Evolutionary conservation across 805 yeast genomes (phyloP).

Genomic region (Metschnikowia koreensis): DNA sequence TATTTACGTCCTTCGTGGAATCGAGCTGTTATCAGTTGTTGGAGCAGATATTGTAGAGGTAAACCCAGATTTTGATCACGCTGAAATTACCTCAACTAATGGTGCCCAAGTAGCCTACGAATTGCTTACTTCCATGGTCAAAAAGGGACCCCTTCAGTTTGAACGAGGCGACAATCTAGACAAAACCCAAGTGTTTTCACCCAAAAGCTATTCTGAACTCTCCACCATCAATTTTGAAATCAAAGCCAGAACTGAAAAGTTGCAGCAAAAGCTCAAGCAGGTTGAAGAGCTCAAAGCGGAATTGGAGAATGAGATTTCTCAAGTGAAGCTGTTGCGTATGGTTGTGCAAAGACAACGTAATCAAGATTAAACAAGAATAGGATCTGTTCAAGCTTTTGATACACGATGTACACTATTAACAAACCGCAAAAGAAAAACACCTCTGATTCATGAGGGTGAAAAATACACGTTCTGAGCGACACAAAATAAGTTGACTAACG

Average conservation of each 20-base stretch:
- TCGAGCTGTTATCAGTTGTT: slow-evolving; percentile 46
- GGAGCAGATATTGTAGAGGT: slow-evolving; percentile 62
- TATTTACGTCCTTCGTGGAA: slow-evolving; percentile 44
- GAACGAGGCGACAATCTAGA: slow-evolving; percentile 7
- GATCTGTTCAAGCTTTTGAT: too few relatives aligned
- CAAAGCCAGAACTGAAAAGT: not conserved
- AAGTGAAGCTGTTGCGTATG: slow-evolving; percentile 6
- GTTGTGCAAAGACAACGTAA: slow-evolving; percentile 1
- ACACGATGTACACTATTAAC: too few relatives aligned
- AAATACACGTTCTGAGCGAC: not conserved
- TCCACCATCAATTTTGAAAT: slow-evolving; percentile 2
- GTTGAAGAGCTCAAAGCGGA: slow-evolving; percentile 12
- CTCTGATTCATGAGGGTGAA: too few relatives aligned
- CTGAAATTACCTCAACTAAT: slow-evolving; percentile 65
- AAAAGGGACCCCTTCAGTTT: slow-evolving; percentile 42
- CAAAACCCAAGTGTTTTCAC: slow-evolving; percentile 1
- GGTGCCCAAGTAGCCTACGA: slow-evolving; percentile 74
- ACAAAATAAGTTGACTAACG: not conserved
- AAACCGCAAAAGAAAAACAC: too few relatives aligned
- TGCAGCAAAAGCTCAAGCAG: slow-evolving; percentile 6
- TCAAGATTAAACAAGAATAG: not conserved
- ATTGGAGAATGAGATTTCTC: slow-evolving; percentile 9
- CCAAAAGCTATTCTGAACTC: not conserved
- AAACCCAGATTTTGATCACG: slow-evolving; percentile 61
- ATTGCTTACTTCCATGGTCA: slow-evolving; percentile 71